phyloP scores from a whole-genome alignment of 768 basidiomycete species.

The Arthromyces matolae region DNA sequence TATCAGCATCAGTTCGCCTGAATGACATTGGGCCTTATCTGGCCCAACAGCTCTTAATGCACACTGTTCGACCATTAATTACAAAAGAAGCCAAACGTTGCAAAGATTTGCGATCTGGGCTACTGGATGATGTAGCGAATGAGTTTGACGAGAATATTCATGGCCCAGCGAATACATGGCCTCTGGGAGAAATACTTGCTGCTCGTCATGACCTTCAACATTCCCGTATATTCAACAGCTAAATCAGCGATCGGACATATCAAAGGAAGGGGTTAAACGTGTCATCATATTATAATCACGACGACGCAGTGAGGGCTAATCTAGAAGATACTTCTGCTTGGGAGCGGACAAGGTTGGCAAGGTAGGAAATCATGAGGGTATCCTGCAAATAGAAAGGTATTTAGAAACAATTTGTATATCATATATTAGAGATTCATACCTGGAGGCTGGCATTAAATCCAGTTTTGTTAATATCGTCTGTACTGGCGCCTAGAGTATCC shows the following conservation, averaged over 20 bases:
- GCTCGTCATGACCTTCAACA: slow-evolving; percentile 92
- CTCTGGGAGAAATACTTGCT: slow-evolving; percentile 88
- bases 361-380: slow-evolving; percentile 90
- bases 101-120: slow-evolving; percentile 46
- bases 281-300: slow-evolving; percentile 28
- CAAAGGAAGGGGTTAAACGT: slow-evolving; percentile 3
- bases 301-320: slow-evolving; percentile 66
- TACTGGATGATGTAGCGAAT: slow-evolving; percentile 23
- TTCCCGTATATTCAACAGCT: slow-evolving; percentile 95
- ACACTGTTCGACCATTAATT: slow-evolving; percentile 66
- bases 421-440: slow-evolving; percentile 33
- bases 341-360: slow-evolving; percentile 88
- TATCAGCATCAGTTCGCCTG: slow-evolving; percentile 89
- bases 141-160: slow-evolving; percentile 38
- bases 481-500: slow-evolving; percentile 76
- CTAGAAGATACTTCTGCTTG: slow-evolving; percentile 92
- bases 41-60: slow-evolving; percentile 82
- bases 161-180: slow-evolving; percentile 91
- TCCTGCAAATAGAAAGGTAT: slow-evolving; percentile 57
- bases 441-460: slow-evolving; percentile 76
- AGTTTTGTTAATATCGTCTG: slow-evolving; percentile 66
- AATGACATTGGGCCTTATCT: slow-evolving; percentile 92
- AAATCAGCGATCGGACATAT: slow-evolving; percentile 11
- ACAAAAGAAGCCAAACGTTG: slow-evolving; percentile 46
- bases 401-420: slow-evolving; percentile 17